Evolutionary conservation across 305 asterid species (phyloP).

Genomic region (Rubia tinctorum): DNA sequence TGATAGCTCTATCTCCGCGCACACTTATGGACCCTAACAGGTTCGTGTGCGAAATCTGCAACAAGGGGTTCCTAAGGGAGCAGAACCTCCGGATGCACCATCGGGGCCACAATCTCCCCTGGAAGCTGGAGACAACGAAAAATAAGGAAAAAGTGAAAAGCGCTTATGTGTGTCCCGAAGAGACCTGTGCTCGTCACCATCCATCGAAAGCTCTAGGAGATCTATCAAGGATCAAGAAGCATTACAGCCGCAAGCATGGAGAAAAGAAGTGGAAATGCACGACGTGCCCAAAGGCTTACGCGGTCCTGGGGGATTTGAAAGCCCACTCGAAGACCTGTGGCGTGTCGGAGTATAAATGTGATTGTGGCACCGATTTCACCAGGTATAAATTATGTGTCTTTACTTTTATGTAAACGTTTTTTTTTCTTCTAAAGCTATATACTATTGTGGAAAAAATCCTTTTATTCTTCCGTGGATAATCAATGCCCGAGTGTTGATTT

Average conservation of each 20-base stretch:
- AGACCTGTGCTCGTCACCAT: constrained; percentile 67
- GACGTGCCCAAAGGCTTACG: constrained; percentile 69
- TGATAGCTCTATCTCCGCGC: constrained; percentile 74
- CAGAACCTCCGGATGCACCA: constrained; percentile 79
- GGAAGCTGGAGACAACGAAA: constrained; percentile 81
- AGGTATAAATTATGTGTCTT: constrained; percentile 49
- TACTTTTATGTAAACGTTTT: too few relatives aligned
- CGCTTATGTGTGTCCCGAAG: constrained; percentile 83
- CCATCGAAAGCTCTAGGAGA: constrained; percentile 75
- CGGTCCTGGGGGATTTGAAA: constrained; percentile 88
- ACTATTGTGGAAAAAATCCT: too few relatives aligned
- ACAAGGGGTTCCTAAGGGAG: constrained; percentile 73
- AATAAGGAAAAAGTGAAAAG: constrained; percentile 50
- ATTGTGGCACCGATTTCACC: constrained; percentile 84
- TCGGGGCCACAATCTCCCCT: constrained; percentile 80
- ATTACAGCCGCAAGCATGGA: constrained; percentile 77
- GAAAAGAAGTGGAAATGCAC: constrained; percentile 92
- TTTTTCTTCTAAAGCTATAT: too few relatives aligned
- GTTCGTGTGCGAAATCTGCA: constrained; percentile 30
- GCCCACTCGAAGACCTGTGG: constrained; percentile 93
- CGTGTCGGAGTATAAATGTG: constrained; percentile 69
- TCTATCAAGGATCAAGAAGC: constrained; percentile 85
- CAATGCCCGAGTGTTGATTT: too few relatives aligned
- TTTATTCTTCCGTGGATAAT: too few relatives aligned
- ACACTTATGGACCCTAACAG: constrained; percentile 81